These are phyloP conservation scores for Hondaea fermentalgiana DNA, from an alignment of 108 stramenopile species.

Conservation along the genomic window DNA sequence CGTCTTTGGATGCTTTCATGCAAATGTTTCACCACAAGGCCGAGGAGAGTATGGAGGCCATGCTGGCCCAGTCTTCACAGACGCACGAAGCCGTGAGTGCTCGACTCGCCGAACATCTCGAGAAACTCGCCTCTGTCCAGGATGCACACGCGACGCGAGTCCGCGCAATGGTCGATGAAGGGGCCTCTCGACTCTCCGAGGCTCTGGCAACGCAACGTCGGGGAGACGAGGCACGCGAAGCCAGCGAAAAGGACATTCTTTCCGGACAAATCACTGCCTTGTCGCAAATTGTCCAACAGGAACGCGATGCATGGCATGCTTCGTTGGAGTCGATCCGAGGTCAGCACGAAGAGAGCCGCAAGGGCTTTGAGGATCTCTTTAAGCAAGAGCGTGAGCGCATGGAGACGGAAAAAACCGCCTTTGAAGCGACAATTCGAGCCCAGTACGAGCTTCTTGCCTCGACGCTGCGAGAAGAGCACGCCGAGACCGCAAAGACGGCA, in stretches of 20 bases:
- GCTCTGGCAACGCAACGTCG: neutral
- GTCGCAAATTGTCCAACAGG: neutral
- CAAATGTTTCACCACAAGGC: neutral
- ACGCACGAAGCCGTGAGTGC: neutral
- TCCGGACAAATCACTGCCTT: neutral
- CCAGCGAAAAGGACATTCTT: neutral
- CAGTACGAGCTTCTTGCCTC: neutral
- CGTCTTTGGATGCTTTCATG: neutral
- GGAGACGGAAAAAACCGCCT: neutral
- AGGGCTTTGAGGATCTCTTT: neutral
- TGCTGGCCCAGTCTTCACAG: neutral
- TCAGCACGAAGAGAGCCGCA: neutral
- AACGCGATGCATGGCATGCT: neutral
- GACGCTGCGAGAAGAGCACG: neutral
- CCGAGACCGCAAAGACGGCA: neutral
- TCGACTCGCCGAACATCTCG: neutral
- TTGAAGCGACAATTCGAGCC: neutral
- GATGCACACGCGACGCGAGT: neutral
- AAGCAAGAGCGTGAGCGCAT: neutral
- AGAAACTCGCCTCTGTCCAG: neutral
- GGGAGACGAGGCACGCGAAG: neutral
- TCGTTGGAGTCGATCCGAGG: neutral
- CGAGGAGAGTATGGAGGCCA: neutral
- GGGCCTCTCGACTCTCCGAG: neutral
- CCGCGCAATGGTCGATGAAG: neutral